Base-by-base conservation (phyloP, 441 rosid genomes). In the Arabidopsis hybrid region DNA sequence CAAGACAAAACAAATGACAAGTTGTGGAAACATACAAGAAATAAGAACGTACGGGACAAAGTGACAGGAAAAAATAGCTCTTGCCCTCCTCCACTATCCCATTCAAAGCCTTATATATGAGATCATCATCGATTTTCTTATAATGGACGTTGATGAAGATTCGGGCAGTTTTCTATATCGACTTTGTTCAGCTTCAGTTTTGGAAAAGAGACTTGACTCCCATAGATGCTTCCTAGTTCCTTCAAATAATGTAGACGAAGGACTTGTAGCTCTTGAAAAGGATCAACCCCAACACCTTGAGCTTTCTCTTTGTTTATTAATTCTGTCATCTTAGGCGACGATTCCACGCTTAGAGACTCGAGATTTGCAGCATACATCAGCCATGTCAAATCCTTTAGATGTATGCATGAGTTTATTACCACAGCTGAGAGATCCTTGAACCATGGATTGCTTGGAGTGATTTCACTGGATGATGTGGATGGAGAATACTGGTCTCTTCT, bases 371-470 rank as follows among this genome's bases (percentile, higher is more conserved):
- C 60, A 52, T 76, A 50, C 8, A 62, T 4, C 32, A 72, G 59
- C 78, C 78, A 76, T 72, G 78, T 71, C 62, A 80, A 35, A 45
- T 80, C 69, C 12, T 0, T 10, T 29, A 75, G 21, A 16, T 8
- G 10, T 21, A 3, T 4, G 52, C 77, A 76, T 13, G 14, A 16
- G 7, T 0, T 0, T 40, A 67, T 2, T 11, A 7, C 17, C 39
- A 74, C 62, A 10, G 0, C 4, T 32, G 26, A 13, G 39, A 57
- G 68, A 31, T 40, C 18, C 11, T 38, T 31, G 17, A 67, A 67
- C 43, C 51, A 45, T n/a, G 1, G 0, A 31, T 8, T 65, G 21
- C 26, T 63, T 14, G 31, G 55, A 50, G 26, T 8, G 12, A 50
- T 50, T 50, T 50, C n/a, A 65, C 4, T 65, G 14, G 40, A 46